Evolutionary conservation across 129 eudicot species (phyloP).

Genomic region (Solidago caesia): DNA sequence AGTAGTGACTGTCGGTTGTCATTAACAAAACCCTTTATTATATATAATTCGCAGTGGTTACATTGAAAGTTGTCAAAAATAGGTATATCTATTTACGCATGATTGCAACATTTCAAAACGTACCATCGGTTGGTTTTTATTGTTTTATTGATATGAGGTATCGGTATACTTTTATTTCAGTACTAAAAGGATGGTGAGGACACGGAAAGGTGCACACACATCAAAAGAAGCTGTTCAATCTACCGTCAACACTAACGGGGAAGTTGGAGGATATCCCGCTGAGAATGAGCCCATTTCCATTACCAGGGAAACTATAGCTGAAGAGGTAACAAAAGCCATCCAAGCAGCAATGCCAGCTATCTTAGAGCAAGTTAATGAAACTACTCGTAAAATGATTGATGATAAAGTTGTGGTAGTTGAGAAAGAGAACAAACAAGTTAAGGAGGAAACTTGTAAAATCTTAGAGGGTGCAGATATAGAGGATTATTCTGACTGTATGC

Average conservation of each 20-base stretch:
- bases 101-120: too few relatives aligned
- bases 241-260: neutral
- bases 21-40: too few relatives aligned
- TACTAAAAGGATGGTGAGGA: neutral
- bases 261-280: neutral
- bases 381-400: constrained; percentile 2
- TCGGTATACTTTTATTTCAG: neutral
- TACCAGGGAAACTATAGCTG: neutral
- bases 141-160: neutral
- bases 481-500: neutral
- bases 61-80: too few relatives aligned
- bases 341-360: neutral
- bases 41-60: too few relatives aligned
- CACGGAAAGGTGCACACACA: neutral
- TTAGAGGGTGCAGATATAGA: neutral
- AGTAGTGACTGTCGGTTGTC: too few relatives aligned
- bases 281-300: neutral
- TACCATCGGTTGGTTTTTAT: too few relatives aligned
- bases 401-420: neutral
- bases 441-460: neutral
- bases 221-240: neutral
- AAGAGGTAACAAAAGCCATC: neutral
- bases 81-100: too few relatives aligned
- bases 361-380: neutral
- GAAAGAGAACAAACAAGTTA: neutral